Evolutionary conservation across 2,329 filamentous ascomycete species (phyloP).

Genomic region (Exophiala mesophila): DNA sequence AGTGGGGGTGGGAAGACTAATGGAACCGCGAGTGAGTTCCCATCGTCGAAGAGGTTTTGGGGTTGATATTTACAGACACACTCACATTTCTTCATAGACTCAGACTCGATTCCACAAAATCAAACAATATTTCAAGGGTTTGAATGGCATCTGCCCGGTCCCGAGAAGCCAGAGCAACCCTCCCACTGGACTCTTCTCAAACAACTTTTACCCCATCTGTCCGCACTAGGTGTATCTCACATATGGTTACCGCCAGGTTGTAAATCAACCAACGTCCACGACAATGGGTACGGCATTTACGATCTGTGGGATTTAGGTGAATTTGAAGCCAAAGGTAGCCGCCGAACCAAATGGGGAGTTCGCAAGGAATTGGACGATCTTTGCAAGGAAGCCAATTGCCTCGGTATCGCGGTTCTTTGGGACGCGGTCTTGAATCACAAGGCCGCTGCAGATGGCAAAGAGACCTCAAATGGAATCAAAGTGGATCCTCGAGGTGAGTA

Average conservation of each 20-base stretch:
- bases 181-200: slow-evolving; percentile 60
- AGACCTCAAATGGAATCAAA: slow-evolving; percentile 58
- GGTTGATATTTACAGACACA: background rate
- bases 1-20: background rate
- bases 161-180: slow-evolving; percentile 37
- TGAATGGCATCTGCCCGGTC: slow-evolving; percentile 62
- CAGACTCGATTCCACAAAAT: slow-evolving; percentile 34
- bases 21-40: background rate
- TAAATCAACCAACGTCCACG: slow-evolving; percentile 56
- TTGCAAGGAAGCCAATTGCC: slow-evolving; percentile 45
- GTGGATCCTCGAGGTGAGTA: slow-evolving; percentile 50
- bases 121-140: slow-evolving; percentile 64
- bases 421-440: slow-evolving; percentile 71
- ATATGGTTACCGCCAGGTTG: slow-evolving; percentile 68
- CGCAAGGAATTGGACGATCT: slow-evolving; percentile 57
- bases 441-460: slow-evolving; percentile 61
- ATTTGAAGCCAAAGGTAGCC: slow-evolving; percentile 63
- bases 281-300: slow-evolving; percentile 65
- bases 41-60: background rate
- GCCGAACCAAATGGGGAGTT: slow-evolving; percentile 62
- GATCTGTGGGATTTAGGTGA: slow-evolving; percentile 68
- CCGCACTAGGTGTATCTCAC: slow-evolving; percentile 56
- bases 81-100: background rate
- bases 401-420: slow-evolving; percentile 58
- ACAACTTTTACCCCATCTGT: slow-evolving; percentile 50